These are phyloP conservation scores for Nicotiana benthamiana DNA, from an alignment of 257 asterid genomes.

Conservation along the genomic window DNA sequence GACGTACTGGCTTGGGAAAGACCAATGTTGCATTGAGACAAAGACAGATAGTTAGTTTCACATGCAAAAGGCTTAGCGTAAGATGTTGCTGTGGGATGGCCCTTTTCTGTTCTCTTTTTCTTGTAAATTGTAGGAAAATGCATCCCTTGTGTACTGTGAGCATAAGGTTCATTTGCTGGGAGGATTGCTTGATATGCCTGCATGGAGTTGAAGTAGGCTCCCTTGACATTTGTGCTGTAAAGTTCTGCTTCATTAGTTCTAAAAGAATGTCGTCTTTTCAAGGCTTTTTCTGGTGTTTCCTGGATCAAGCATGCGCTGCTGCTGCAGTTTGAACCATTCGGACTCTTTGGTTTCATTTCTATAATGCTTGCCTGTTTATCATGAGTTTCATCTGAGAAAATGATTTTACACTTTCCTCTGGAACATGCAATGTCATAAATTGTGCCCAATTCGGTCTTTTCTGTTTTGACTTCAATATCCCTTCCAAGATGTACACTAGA, in stretches of 20 bases:
- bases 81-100: slow-evolving; percentile 25
- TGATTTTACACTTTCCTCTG: slow-evolving; percentile 60
- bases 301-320: slow-evolving; percentile 25
- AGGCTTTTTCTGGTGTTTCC: slow-evolving; percentile 20
- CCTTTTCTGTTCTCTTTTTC: slow-evolving; percentile 62
- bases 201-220: slow-evolving; percentile 34
- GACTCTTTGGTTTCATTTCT: slow-evolving; percentile 29
- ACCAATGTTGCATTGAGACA: slow-evolving; percentile 18
- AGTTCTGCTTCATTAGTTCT: slow-evolving; percentile 29
- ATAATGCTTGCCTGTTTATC: slow-evolving; percentile 47
- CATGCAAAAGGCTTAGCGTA: slow-evolving; percentile 19
- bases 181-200: slow-evolving; percentile 33
- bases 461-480: slow-evolving; percentile 12
- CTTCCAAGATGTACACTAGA: slow-evolving; percentile 14
- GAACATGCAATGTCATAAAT: slow-evolving; percentile 18
- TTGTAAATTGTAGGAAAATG: slow-evolving; percentile 49
- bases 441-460: slow-evolving; percentile 17
- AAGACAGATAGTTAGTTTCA: slow-evolving; percentile 20
- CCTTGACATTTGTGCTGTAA: slow-evolving; percentile 34
- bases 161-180: slow-evolving; percentile 21
- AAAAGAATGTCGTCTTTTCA: slow-evolving; percentile 36
- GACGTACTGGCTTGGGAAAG: slow-evolving; percentile 10
- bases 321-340: slow-evolving; percentile 32
- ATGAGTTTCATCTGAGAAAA: slow-evolving; percentile 61
- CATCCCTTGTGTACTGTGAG: slow-evolving; percentile 26